Evolutionary conservation across 352 stramenopile species (phyloP), one percentile per base, ranked within the genome.

Genomic region (Achlya hypogyna): DNA sequence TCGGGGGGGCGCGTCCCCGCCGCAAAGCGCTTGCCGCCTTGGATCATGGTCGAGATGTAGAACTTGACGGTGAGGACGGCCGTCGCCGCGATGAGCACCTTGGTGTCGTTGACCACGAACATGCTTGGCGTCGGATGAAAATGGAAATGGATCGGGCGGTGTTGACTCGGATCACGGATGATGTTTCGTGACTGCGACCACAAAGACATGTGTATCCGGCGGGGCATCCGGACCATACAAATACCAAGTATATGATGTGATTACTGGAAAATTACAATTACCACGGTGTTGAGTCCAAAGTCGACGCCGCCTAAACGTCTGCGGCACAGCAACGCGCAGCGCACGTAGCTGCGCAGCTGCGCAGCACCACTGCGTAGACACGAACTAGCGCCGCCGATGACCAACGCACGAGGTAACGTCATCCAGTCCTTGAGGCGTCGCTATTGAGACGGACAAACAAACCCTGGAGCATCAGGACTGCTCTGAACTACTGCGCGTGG

Each of bases 1-100:
- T 82, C 75, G 22, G 75, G 75, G 22, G 76, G 74, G 53, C 74
- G 76, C 31, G 63, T 69, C 23, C 76, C 76, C 0, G 74, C 70
- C 25, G 40, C 47, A 70, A 83, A 83, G 2, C 66, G 69, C 70
- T 73, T 76, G 45, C 47, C 56, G 28, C 72, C 71, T 53, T 83
- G 74, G 53, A 79, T 78, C 51, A 59, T 69, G 12, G 69, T 74
- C 18, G 62, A 51, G 32, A 68, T 5, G 66, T 79, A 51, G 63
- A 79, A 77, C 72, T 82, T 82, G 74, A 77, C 51, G 51, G 72
- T 78, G 10, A 82, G 71, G 59, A 82, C 53, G 2, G 71, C 62
- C 4, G 72, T 77, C 69, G 75, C 79, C 1, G 77, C 62, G 4
- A 78, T 64, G 70, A 76, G 77, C 20, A 75, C 56, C 40, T 73